These are phyloP conservation scores for Saturnispora silvae DNA, from an alignment of 805 yeast species.

Conservation along the genomic window DNA sequence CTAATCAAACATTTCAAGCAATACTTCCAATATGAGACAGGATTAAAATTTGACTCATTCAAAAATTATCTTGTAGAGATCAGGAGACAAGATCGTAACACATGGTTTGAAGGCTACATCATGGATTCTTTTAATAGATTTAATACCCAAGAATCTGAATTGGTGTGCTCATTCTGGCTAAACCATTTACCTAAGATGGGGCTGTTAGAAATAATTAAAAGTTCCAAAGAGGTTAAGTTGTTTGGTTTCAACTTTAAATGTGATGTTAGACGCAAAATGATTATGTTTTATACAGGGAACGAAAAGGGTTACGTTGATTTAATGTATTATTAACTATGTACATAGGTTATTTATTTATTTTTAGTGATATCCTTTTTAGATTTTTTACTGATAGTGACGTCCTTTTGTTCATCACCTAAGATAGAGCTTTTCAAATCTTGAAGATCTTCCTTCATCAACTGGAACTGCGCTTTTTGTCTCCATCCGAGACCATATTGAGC, in stretches of 20 bases:
- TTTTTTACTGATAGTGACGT: not conserved
- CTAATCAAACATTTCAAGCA: conserved; percentile 16
- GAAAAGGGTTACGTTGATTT: conserved; percentile 17
- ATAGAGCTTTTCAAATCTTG: conserved; percentile 18
- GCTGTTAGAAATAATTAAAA: conserved; percentile 8
- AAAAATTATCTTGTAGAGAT: conserved; percentile 16
- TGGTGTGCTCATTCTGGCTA: conserved; percentile 20
- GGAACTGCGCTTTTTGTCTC: conserved; percentile 39
- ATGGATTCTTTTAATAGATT: conserved; percentile 15
- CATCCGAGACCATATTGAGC: conserved; percentile 48
- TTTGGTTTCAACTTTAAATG: conserved; percentile 21
- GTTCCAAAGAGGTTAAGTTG: conserved; percentile 11
- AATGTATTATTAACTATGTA: conserved; percentile 12
- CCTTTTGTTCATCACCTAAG: conserved; percentile 9
- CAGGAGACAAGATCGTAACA: conserved; percentile 13
- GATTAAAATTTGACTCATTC: conserved; percentile 13
- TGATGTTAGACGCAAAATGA: conserved; percentile 10
- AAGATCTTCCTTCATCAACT: conserved; percentile 34
- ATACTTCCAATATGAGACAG: conserved; percentile 19
- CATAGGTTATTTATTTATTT: not conserved
- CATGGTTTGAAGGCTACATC: conserved; percentile 13
- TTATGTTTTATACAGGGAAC: conserved; percentile 16
- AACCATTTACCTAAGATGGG: conserved; percentile 11
- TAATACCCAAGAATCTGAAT: conserved; percentile 11
- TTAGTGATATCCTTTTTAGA: conserved; percentile 1